Percentiles rank a stretch among this genome's conserved stretches.
Evolutionary conservation across 352 stramenopile genomes (phyloP).

Genomic region (Phytophthora sansomeana): DNA sequence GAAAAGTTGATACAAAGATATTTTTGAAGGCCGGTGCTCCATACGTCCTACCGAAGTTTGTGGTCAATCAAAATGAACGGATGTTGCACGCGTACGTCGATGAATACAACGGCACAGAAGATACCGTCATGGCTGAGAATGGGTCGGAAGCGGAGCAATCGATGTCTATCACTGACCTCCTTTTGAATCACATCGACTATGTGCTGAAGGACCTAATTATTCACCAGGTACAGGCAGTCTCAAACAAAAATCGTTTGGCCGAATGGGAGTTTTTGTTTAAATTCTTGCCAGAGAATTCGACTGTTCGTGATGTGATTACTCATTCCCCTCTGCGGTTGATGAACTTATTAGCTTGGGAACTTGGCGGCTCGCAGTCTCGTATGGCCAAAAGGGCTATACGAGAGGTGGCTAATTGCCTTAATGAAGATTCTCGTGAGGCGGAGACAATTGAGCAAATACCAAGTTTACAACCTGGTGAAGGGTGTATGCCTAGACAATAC

Average conservation of each 20-base stretch:
- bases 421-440: conserved; percentile 32
- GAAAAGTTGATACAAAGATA: conserved; percentile 43
- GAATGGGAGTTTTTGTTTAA: conserved; percentile 82
- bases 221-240: conserved; percentile 58
- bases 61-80: conserved; percentile 64
- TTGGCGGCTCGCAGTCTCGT: conserved; percentile 59
- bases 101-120: conserved; percentile 43
- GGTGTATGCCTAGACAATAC: conserved; percentile 75
- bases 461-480: conserved; percentile 34
- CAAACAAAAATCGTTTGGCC: conserved; percentile 57
- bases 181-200: conserved; percentile 59
- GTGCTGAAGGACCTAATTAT: conserved; percentile 75
- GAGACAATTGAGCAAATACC: conserved; percentile 29
- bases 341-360: conserved; percentile 73
- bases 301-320: conserved; percentile 64
- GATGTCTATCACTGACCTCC: conserved; percentile 50
- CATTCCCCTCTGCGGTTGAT: conserved; percentile 61
- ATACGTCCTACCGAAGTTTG: conserved; percentile 67
- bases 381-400: conserved; percentile 65
- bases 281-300: conserved; percentile 69
- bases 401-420: conserved; percentile 57
- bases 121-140: conserved; percentile 33
- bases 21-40: conserved; percentile 62
- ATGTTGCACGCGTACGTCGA: conserved; percentile 58
- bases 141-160: conserved; percentile 20